Conservation (phyloP, 140 eudicot species). For the Bidens hawaiensis region DNA sequence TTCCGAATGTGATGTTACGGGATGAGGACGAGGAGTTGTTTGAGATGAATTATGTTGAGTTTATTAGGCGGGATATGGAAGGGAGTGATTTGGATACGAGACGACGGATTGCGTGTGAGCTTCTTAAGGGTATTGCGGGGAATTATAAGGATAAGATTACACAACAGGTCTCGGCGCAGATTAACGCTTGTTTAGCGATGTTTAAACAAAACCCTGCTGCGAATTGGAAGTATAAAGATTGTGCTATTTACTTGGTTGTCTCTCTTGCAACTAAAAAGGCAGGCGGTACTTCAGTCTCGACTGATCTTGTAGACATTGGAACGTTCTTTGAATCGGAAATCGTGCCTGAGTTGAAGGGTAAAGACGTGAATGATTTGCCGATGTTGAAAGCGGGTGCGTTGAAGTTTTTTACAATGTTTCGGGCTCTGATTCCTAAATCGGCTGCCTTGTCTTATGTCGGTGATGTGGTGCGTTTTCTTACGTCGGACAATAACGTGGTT, state of each 20-base stretch:
- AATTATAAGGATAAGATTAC: constrained; percentile 72
- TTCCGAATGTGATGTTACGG: constrained; percentile 84
- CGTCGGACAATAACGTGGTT: constrained; percentile 73
- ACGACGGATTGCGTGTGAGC: constrained; percentile 94
- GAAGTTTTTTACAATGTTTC: constrained; percentile 74
- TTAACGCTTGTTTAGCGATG: constrained; percentile 49
- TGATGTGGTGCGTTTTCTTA: constrained; percentile 70
- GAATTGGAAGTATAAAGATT: constrained; percentile 87
- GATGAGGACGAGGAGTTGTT: constrained; percentile 92
- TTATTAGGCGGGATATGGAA: constrained; percentile 82
- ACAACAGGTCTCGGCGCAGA: constrained; percentile 53
- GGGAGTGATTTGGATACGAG: constrained; percentile 87
- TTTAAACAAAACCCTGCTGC: constrained; percentile 61
- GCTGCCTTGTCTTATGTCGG: constrained; percentile 61
- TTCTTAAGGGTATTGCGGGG: constrained; percentile 75
- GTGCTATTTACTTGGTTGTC: constrained; percentile 82
- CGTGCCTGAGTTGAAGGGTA: constrained; percentile 76
- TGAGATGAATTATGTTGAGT: constrained; percentile 84
- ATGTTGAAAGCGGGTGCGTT: constrained; percentile 89
- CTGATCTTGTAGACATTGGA: constrained; percentile 75
- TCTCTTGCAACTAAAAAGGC: constrained; percentile 72
- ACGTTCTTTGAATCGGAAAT: constrained; percentile 63
- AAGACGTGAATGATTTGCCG: constrained; percentile 70
- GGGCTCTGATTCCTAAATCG: constrained; percentile 59
- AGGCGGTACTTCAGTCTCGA: constrained; percentile 64